phyloP scores from a whole-genome alignment of 139 green algal genomes.

The Picochlorum sp. region DNA sequence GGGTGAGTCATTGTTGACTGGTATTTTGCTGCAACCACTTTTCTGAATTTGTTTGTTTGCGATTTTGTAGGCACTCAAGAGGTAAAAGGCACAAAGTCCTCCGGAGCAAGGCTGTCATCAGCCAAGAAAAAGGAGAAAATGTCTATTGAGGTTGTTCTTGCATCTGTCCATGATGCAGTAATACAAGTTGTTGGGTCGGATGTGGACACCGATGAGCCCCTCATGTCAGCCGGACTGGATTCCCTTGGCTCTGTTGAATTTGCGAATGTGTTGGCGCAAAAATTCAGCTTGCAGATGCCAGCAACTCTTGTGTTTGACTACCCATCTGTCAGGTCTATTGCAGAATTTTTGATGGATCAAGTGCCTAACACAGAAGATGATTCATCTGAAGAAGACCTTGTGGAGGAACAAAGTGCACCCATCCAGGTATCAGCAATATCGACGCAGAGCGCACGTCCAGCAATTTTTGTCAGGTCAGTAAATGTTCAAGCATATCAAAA shows the following conservation, averaged over 20 bases:
- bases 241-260: constrained; percentile 43
- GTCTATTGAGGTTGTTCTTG: background rate
- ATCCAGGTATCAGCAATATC: no score
- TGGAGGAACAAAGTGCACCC: no score
- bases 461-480: background rate
- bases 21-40: background rate
- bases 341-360: constrained; percentile 16
- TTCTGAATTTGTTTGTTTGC: background rate
- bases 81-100: background rate
- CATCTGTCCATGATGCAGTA: constrained; percentile 13
- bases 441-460: no score
- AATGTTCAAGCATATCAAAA: background rate
- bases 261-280: constrained; percentile 56
- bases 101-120: background rate
- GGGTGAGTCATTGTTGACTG: background rate
- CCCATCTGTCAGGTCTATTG: constrained; percentile 32
- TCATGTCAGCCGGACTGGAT: constrained; percentile 59
- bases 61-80: background rate
- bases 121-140: constrained; percentile 14
- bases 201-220: constrained; percentile 32
- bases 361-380: constrained; percentile 10
- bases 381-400: background rate
- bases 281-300: constrained; percentile 43
- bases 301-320: constrained; percentile 66
- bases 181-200: constrained; percentile 24